phyloP scores from a whole-genome alignment of 345 rosid species.

The Erodium maritimum region DNA sequence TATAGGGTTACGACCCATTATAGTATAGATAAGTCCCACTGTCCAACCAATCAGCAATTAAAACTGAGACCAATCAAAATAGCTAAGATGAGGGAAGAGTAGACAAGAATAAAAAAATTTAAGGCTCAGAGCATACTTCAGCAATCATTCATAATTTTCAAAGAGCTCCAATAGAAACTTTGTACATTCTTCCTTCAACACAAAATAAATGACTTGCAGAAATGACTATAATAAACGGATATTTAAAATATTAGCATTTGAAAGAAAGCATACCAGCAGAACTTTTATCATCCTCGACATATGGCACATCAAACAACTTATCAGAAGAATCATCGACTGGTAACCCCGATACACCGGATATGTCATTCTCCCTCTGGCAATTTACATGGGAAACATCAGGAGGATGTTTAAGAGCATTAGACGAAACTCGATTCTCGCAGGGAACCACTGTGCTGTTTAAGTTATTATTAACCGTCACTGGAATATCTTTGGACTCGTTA shows the following conservation, averaged over 20 bases:
- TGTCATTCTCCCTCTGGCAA: slow-evolving; percentile 43
- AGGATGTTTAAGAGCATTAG: slow-evolving; percentile 34
- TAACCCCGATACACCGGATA: slow-evolving; percentile 27
- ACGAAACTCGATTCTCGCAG: slow-evolving; percentile 35
- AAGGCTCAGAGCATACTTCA: neutral
- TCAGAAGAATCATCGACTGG: slow-evolving; percentile 45
- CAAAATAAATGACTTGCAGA: neutral
- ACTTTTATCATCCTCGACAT: slow-evolving; percentile 50
- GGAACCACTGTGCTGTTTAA: slow-evolving; percentile 61
- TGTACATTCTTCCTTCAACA: no score
- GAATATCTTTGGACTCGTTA: slow-evolving; percentile 43
- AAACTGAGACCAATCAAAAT: neutral
- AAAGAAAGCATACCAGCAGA: slow-evolving; percentile 42
- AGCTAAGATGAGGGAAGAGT: neutral
- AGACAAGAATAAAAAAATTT: neutral
- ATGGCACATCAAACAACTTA: slow-evolving; percentile 70
- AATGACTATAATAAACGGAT: neutral
- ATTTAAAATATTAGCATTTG: neutral
- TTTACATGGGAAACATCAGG: slow-evolving; percentile 31
- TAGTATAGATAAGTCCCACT: neutral
- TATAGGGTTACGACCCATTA: neutral
- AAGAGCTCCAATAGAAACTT: neutral
- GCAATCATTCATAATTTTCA: neutral
- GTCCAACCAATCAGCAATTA: neutral
- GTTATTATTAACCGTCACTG: slow-evolving; percentile 37